Conservation (phyloP, 1,284 basidiomycete genomes). For the Ceratobasidium sp. region DNA sequence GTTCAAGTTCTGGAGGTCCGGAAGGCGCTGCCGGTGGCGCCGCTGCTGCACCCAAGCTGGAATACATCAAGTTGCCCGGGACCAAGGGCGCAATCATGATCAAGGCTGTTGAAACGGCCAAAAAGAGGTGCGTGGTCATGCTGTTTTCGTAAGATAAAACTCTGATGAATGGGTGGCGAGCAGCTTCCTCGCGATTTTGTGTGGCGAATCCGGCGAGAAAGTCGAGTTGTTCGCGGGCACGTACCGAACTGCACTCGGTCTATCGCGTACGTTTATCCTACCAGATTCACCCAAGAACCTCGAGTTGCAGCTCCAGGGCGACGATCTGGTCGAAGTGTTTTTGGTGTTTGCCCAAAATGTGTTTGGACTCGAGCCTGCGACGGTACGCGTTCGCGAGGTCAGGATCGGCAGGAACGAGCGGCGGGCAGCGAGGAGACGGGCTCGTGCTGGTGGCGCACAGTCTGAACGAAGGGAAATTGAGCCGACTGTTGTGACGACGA, state of each 20-base stretch:
- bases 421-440: slow-evolving; percentile 76
- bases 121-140: slow-evolving; percentile 69
- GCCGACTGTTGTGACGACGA: slow-evolving; percentile 40
- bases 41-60: slow-evolving; percentile 76
- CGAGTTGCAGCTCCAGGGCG: slow-evolving; percentile 85
- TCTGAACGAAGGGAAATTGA: slow-evolving; percentile 57
- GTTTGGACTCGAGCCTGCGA: slow-evolving; percentile 87
- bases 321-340: slow-evolving; percentile 87
- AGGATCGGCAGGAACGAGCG: slow-evolving; percentile 85
- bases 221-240: slow-evolving; percentile 89
- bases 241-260: slow-evolving; percentile 77
- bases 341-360: slow-evolving; percentile 87
- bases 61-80: slow-evolving; percentile 89
- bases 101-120: slow-evolving; percentile 83
- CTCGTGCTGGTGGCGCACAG: slow-evolving; percentile 59
- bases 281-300: slow-evolving; percentile 85
- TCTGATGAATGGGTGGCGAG: not conserved
- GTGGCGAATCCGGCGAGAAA: slow-evolving; percentile 90
- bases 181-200: slow-evolving; percentile 86
- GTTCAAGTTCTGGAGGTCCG: not conserved
- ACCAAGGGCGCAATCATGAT: slow-evolving; percentile 83
- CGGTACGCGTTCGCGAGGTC: slow-evolving; percentile 88
- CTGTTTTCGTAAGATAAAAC: not conserved
- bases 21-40: not conserved
- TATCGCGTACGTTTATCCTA: slow-evolving; percentile 85